Evolutionary conservation across 768 basidiomycete species (phyloP).

Genomic region (Tulasnella sp.): DNA sequence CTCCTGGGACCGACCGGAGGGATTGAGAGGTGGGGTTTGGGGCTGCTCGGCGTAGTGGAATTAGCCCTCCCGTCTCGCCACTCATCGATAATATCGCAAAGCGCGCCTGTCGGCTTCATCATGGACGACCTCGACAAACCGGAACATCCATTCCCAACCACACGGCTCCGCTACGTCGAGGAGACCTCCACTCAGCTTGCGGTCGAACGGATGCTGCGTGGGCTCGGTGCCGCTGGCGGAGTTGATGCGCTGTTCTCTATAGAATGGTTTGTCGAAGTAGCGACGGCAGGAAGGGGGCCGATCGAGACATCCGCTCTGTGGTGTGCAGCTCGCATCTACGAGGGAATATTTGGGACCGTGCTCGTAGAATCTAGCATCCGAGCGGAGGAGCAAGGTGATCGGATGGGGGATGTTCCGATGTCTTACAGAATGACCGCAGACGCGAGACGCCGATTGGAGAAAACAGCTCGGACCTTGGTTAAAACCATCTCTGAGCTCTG

Average conservation of each 20-base stretch:
- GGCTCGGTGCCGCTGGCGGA: conserved; percentile 56
- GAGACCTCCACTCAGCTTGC: conserved; percentile 41
- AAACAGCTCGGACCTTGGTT: conserved; percentile 49
- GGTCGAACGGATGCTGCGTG: conserved; percentile 59
- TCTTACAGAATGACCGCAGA: not conserved
- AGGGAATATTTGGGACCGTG: conserved; percentile 49
- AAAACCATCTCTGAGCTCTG: conserved; percentile 60
- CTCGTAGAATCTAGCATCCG: conserved; percentile 27
- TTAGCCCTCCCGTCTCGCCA: conserved; percentile 41
- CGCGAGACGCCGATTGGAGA: conserved; percentile 39
- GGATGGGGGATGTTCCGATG: not conserved
- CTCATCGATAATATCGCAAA: not conserved
- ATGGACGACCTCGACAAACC: conserved; percentile 18
- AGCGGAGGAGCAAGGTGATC: not conserved
- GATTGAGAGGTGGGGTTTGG: conserved; percentile 89
- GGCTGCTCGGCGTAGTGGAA: conserved; percentile 68
- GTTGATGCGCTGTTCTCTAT: conserved; percentile 63
- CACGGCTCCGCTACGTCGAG: conserved; percentile 43
- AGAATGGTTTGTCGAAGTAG: conserved; percentile 65
- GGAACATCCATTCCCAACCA: conserved; percentile 42
- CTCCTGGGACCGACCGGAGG: conserved; percentile 73
- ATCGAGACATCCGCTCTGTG: conserved; percentile 64
- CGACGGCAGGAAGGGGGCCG: conserved; percentile 35
- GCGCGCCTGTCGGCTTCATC: conserved; percentile 15
- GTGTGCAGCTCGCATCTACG: conserved; percentile 67